A percentile compares a stretch with the other conserved stretches of the same genome.
Evolutionary conservation across 371 early-diverging fungal genomes (phyloP).

Genomic region (Circinella minor): DNA sequence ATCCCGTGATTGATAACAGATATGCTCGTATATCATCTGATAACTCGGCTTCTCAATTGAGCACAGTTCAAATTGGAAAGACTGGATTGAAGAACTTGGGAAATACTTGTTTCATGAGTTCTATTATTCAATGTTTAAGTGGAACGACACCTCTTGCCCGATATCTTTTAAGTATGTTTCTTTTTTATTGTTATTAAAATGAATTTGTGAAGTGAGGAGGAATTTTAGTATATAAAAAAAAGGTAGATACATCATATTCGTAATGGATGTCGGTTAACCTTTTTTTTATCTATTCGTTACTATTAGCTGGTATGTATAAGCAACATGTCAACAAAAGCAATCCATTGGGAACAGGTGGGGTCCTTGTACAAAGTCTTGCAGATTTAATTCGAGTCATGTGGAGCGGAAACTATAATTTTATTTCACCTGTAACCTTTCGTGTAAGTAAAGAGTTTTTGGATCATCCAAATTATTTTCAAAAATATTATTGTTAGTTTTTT

Average conservation of each 20-base stretch:
- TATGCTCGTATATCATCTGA: conserved; percentile 28
- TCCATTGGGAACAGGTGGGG: conserved; percentile 83
- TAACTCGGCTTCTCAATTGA: conserved; percentile 50
- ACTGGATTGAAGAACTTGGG: conserved; percentile 94
- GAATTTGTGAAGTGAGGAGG: not conserved
- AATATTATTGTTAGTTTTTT: too few relatives aligned
- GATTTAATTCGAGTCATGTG: conserved; percentile 74
- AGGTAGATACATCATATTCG: not conserved
- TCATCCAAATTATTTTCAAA: too few relatives aligned
- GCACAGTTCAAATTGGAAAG: conserved; percentile 61
- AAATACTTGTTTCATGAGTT: conserved; percentile 99
- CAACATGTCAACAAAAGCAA: conserved; percentile 77
- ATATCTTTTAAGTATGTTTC: conserved; percentile 70
- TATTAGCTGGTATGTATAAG: conserved; percentile 69
- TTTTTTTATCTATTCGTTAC: not conserved
- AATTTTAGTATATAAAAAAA: not conserved
- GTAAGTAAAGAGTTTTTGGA: conserved; percentile 19
- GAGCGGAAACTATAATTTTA: conserved; percentile 59
- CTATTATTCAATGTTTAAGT: conserved; percentile 92
- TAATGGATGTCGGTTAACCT: not conserved
- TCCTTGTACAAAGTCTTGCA: conserved; percentile 72
- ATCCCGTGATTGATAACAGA: conserved; percentile 11
- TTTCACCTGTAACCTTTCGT: conserved; percentile 61
- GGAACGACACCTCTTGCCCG: conserved; percentile 85
- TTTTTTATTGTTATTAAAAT: not conserved